Evolutionary conservation across 148 eudicot genomes (phyloP).

Genomic region (Silene conica): DNA sequence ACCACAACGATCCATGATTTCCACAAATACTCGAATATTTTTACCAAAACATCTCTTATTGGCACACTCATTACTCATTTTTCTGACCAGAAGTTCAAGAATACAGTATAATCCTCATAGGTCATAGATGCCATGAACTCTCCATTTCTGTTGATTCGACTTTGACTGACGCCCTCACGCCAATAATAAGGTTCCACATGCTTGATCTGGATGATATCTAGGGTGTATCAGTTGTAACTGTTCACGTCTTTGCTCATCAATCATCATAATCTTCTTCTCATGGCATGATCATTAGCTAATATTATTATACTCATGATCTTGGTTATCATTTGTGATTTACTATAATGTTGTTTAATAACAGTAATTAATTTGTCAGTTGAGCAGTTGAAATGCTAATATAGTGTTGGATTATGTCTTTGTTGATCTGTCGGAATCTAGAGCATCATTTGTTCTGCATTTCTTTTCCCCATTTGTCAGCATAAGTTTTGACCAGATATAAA

Average conservation of each 20-base stretch:
- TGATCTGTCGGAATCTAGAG: constrained; percentile 19
- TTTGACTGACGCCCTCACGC: neutral
- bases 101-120: neutral
- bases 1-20: neutral
- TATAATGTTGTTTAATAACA: neutral
- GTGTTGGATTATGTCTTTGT: constrained; percentile 7
- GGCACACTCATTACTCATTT: neutral
- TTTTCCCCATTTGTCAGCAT: neutral
- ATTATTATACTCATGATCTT: constrained; percentile 4
- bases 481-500: constrained; percentile 6
- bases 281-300: neutral
- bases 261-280: neutral
- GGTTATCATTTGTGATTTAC: constrained; percentile 2
- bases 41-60: neutral
- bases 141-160: constrained; percentile 11
- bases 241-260: constrained; percentile 18
- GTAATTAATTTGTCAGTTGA: neutral
- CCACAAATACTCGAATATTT: neutral
- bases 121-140: constrained; percentile 1
- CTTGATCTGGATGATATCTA: neutral
- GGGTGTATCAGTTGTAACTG: neutral
- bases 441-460: constrained; percentile 3
- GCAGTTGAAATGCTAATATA: neutral
- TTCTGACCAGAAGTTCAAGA: neutral
- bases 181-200: neutral